These are phyloP conservation scores for Rickenella mellea DNA, from an alignment of 768 basidiomycete species.

Conservation along the genomic window DNA sequence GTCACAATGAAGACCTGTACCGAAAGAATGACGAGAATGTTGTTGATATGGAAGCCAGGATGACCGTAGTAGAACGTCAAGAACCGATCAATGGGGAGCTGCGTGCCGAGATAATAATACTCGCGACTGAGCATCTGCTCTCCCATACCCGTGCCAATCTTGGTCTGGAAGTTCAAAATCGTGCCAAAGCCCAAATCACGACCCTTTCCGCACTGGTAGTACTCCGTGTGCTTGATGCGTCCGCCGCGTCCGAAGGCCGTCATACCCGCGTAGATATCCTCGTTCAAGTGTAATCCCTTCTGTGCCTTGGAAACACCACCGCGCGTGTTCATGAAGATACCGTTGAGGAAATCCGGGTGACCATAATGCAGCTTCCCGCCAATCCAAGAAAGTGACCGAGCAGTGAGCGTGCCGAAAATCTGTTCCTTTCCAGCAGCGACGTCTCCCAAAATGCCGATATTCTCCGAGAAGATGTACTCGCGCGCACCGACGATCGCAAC, in stretches of 20 bases:
- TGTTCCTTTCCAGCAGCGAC: constrained; percentile 99
- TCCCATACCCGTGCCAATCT: constrained; percentile 99
- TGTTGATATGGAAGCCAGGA: constrained; percentile 99
- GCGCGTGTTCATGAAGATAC: constrained; percentile 94
- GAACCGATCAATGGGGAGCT: constrained; percentile 96
- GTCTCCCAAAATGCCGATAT: constrained; percentile 97
- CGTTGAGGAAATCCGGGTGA: constrained; percentile 98
- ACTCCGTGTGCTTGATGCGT: constrained; percentile 98
- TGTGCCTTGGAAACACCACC: constrained; percentile 99
- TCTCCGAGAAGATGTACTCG: constrained; percentile 99
- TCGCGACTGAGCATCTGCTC: constrained; percentile 99
- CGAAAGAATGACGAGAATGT: constrained; percentile 95
- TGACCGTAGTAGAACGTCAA: constrained; percentile 99
- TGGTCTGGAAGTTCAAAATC: constrained; percentile 98
- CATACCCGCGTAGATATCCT: constrained; percentile 99
- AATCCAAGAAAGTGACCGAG: constrained; percentile 92
- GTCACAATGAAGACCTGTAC: constrained; percentile 93
- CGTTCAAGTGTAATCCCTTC: constrained; percentile 97
- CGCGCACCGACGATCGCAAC: constrained; percentile 97
- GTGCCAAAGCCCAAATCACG: constrained; percentile 98
- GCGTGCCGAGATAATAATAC: constrained; percentile 97
- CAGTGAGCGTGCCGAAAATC: constrained; percentile 97
- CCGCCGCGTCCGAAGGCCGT: constrained; percentile 95
- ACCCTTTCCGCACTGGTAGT: constrained; percentile 98
- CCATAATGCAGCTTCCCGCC: constrained; percentile 99